Percentiles rank a stretch among this genome's conserved stretches.
Evolutionary conservation across 176 grass and related monocot species (phyloP).

Genomic region (Cocos nucifera): DNA sequence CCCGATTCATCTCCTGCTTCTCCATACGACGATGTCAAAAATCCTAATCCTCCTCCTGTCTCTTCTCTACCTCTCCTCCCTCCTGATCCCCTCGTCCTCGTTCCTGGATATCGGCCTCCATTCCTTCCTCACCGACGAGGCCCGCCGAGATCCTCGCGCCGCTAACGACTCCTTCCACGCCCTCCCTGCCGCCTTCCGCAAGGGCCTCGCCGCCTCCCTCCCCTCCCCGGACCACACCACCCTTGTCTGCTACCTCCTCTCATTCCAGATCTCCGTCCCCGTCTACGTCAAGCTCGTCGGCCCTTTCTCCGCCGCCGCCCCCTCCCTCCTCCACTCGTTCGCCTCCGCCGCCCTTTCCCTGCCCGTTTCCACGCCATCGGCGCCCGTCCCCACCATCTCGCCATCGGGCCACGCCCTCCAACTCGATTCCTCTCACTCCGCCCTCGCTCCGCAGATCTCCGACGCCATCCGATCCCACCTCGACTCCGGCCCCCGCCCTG

Average conservation of each 20-base stretch:
- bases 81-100: not conserved
- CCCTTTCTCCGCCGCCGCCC: slow-evolving; percentile 32
- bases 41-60: slow-evolving; percentile 8
- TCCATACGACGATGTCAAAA: slow-evolving; percentile 25
- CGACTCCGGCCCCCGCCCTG: slow-evolving; percentile 9
- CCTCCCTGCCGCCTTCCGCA: slow-evolving; percentile 28
- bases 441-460: slow-evolving; percentile 20
- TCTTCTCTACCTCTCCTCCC: slow-evolving; percentile 6
- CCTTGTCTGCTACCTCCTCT: slow-evolving; percentile 36
- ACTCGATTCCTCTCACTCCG: slow-evolving; percentile 23
- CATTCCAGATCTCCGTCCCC: slow-evolving; percentile 33
- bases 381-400: slow-evolving; percentile 35
- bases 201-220: slow-evolving; percentile 18
- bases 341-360: slow-evolving; percentile 29
- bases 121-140: slow-evolving; percentile 37
- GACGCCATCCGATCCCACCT: slow-evolving; percentile 11
- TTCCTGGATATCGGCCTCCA: slow-evolving; percentile 36
- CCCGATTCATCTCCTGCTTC: not conserved
- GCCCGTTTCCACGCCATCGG: slow-evolving; percentile 41
- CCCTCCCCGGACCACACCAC: slow-evolving; percentile 3
- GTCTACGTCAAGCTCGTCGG: slow-evolving; percentile 57
- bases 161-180: slow-evolving; percentile 43
- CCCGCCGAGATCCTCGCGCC: slow-evolving; percentile 32
- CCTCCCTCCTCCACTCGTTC: slow-evolving; percentile 27
- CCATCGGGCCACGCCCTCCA: slow-evolving; percentile 39